phyloP scores from a whole-genome alignment of 2,329 filamentous ascomycete genomes.

The Paecilomyces sp. region DNA sequence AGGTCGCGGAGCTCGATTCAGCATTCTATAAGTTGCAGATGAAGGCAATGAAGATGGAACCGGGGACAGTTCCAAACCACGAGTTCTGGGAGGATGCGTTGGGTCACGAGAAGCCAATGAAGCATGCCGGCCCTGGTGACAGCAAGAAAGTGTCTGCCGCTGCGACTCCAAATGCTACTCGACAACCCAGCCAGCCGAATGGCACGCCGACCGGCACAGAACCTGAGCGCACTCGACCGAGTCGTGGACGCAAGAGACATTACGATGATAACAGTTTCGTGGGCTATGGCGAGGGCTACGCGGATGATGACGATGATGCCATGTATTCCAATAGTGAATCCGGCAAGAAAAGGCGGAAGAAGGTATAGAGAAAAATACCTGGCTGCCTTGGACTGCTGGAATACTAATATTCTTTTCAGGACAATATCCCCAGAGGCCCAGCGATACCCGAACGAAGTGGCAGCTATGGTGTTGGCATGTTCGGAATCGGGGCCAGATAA shows the following conservation, averaged over 20 bases:
- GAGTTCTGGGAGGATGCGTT: slow-evolving; percentile 43
- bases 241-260: slow-evolving; percentile 42
- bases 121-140: slow-evolving; percentile 22
- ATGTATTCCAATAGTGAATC: slow-evolving; percentile 38
- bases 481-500: slow-evolving; percentile 38
- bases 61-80: slow-evolving; percentile 38
- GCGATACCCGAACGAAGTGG: slow-evolving; percentile 33
- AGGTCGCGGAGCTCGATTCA: slow-evolving; percentile 34
- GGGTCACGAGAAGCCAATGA: slow-evolving; percentile 40
- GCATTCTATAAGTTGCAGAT: slow-evolving; percentile 34
- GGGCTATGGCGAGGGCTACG: slow-evolving; percentile 45
- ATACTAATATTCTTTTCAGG: slow-evolving; percentile 16
- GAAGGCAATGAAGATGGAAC: slow-evolving; percentile 42
- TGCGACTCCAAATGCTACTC: slow-evolving; percentile 15
- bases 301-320: slow-evolving; percentile 40
- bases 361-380: slow-evolving; percentile 24
- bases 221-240: slow-evolving; percentile 30
- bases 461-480: slow-evolving; percentile 39
- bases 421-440: slow-evolving; percentile 33
- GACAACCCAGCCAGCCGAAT: slow-evolving; percentile 18
- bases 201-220: slow-evolving; percentile 23
- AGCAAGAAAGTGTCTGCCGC: slow-evolving; percentile 21
- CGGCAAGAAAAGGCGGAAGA: slow-evolving; percentile 43
- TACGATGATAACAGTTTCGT: slow-evolving; percentile 47
- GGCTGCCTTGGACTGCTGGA: slow-evolving; percentile 3